Evolutionary conservation across 2,329 filamentous ascomycete genomes (phyloP).

Genomic region (Epichloe elymi): DNA sequence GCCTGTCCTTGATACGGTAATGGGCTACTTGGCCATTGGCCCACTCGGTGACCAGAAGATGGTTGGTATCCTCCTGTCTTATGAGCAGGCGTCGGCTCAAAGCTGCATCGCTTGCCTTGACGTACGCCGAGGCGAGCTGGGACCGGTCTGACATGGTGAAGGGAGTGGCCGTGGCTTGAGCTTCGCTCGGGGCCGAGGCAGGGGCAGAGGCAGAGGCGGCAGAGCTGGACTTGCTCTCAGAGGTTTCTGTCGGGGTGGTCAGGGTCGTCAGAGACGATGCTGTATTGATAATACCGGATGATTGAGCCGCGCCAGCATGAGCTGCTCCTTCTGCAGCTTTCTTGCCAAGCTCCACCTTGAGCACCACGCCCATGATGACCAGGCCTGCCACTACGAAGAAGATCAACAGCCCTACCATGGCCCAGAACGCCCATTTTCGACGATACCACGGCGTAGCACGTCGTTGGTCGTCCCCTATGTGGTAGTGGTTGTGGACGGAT

Average conservation of each 20-base stretch:
- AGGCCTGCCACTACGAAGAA: constrained; percentile 4
- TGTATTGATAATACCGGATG: not conserved
- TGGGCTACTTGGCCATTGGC: not conserved
- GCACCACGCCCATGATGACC: constrained; percentile 9
- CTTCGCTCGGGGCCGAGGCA: not conserved
- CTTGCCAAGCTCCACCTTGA: constrained; percentile 5
- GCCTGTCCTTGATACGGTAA: constrained; percentile 7
- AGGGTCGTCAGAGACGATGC: not conserved
- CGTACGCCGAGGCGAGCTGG: constrained; percentile 8
- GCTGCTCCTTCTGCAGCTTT: not conserved
- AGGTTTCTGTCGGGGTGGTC: too few relatives aligned
- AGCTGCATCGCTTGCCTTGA: not conserved
- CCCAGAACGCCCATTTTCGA: constrained; percentile 6
- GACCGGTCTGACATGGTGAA: constrained; percentile 9
- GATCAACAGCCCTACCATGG: not conserved
- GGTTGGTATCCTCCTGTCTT: constrained; percentile 11
- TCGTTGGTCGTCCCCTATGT: constrained; percentile 2
- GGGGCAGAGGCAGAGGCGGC: not conserved
- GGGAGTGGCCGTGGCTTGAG: not conserved
- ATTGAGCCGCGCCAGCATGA: not conserved
- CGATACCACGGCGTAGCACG: constrained; percentile 8
- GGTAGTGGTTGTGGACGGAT: constrained; percentile 10
- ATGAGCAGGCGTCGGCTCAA: constrained; percentile 8
- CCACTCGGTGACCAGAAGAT: constrained; percentile 10
- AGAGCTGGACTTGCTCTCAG: not conserved